Conservation (phyloP, 352 stramenopile species). For the Peronospora belbahrii region DNA sequence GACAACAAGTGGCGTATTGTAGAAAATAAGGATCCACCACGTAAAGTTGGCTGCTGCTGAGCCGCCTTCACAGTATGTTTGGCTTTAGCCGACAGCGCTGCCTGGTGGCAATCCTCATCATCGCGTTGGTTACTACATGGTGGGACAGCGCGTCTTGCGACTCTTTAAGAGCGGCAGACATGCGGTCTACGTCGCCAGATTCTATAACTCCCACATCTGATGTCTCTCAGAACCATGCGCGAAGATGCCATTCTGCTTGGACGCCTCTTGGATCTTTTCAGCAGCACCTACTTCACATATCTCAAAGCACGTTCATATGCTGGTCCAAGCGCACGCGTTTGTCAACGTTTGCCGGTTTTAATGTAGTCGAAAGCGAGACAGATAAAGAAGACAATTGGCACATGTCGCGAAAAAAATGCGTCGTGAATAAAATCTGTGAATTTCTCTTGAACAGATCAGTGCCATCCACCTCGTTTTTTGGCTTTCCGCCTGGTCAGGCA, state of each 20-base stretch:
- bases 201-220: constrained; percentile 35
- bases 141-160: constrained; percentile 65
- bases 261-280: constrained; percentile 67
- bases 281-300: constrained; percentile 70
- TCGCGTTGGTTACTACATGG: constrained; percentile 64
- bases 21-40: constrained; percentile 57
- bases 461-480: constrained; percentile 3
- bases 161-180: constrained; percentile 45
- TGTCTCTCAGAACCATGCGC: constrained; percentile 59
- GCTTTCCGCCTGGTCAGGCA: constrained; percentile 1
- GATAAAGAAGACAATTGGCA: constrained; percentile 13
- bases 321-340: constrained; percentile 11
- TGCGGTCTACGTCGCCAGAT: constrained; percentile 42
- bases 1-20: constrained; percentile 68
- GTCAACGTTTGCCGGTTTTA: constrained; percentile 3
- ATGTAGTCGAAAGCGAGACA: constrained; percentile 4
- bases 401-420: constrained; percentile 19
- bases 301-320: constrained; percentile 27
- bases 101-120: constrained; percentile 77
- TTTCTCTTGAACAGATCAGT: not conserved
- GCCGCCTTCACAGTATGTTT: constrained; percentile 73
- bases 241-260: constrained; percentile 65
- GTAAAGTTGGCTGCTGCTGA: constrained; percentile 52
- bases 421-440: constrained; percentile 17
- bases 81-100: constrained; percentile 66